Percentiles rank a stretch among this genome's conserved stretches.
Evolutionary conservation across 495 filamentous ascomycete species (phyloP).

Genomic region (Margaritispora aquatica): DNA sequence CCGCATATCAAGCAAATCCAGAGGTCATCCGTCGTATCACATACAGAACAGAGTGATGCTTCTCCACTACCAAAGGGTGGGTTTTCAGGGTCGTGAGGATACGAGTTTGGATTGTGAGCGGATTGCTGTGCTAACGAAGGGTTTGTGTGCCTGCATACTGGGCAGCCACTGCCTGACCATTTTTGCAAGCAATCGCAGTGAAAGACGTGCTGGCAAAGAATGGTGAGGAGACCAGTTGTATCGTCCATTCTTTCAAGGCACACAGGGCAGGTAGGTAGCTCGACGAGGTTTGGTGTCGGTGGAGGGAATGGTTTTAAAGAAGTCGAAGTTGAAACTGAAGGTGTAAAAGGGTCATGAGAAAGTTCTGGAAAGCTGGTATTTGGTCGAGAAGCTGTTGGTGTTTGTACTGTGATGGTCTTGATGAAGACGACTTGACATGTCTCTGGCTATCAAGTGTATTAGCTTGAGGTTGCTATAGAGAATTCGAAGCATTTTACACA

Average conservation of each 20-base stretch:
- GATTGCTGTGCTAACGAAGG: slow-evolving; percentile 21
- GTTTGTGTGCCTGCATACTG: slow-evolving; percentile 64
- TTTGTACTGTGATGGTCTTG: slow-evolving; percentile 71
- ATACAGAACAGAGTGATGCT: slow-evolving; percentile 55
- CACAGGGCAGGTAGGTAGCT: slow-evolving; percentile 93
- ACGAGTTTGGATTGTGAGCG: slow-evolving; percentile 13
- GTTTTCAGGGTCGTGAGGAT: slow-evolving; percentile 26
- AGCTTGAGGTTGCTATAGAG: neutral
- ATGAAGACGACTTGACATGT: slow-evolving; percentile 95
- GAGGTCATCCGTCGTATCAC: slow-evolving; percentile 71
- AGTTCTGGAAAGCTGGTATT: slow-evolving; percentile 50
- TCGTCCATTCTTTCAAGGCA: slow-evolving; percentile 98
- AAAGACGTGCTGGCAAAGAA: slow-evolving; percentile 96
- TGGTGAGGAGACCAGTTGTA: slow-evolving; percentile 88
- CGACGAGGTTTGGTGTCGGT: slow-evolving; percentile 81
- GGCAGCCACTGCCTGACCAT: slow-evolving; percentile 91
- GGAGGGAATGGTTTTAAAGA: slow-evolving; percentile 81
- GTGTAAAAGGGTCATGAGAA: slow-evolving; percentile 60
- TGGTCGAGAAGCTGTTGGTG: slow-evolving; percentile 31
- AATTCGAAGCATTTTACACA: neutral
- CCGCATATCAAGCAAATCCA: slow-evolving; percentile 97
- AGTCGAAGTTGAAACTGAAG: slow-evolving; percentile 41
- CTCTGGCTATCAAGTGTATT: slow-evolving; percentile 58
- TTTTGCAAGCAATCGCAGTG: slow-evolving; percentile 96
- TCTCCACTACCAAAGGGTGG: slow-evolving; percentile 40